Base-by-base conservation (phyloP, 2,329 filamentous ascomycete genomes). In the Fusarium dlaminii region DNA sequence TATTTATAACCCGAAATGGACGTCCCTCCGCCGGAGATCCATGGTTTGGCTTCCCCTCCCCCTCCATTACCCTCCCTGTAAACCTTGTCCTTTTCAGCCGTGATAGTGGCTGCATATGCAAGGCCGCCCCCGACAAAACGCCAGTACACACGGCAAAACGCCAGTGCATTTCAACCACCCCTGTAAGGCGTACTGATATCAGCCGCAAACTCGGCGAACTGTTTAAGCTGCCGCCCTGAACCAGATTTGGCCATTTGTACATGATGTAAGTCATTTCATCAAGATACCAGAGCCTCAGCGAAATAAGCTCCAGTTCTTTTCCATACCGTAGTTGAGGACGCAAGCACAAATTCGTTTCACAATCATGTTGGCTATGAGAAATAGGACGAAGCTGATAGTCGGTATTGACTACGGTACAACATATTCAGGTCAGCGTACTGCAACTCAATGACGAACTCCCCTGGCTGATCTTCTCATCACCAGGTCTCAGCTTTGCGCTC, bases 261-360 rank as follows among this genome's bases (percentile, higher is more conserved):
- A 39, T 5, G 27, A 6, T n/a, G 52, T 18, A 30, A 40, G 27
- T 22, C 36, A 8, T 30, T 55, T 4, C 6, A 11, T 40, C 8
- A 9, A 29, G 10, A n/a, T n/a, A 5, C 0, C 4, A 37, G 49
- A 37, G 18, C 9, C 18, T 20, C 6, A 20, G 0, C 8, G 1
- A 5, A 11, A 4, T 14, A 17, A 6, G 1, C 17, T 24, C 24
- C n/a, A 15, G 4, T 34, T 51, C 22, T 6, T 51, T 51, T 24
- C 3, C 22, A 24, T 0, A 0, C 34, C 17, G 8, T 0, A 15
- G 0, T 51, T 11, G 8, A 34, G n/a, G 8, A 0, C 4, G 1
- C 30, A 34, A n/a, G 6, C 45, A 48, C 0, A 0, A 48, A 27
- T 15, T 0, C 4, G 9, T 4, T 29, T 18, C 1, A 1, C 6